Base-by-base conservation (phyloP, 1,284 basidiomycete genomes). In the Takashimella koratensis region DNA sequence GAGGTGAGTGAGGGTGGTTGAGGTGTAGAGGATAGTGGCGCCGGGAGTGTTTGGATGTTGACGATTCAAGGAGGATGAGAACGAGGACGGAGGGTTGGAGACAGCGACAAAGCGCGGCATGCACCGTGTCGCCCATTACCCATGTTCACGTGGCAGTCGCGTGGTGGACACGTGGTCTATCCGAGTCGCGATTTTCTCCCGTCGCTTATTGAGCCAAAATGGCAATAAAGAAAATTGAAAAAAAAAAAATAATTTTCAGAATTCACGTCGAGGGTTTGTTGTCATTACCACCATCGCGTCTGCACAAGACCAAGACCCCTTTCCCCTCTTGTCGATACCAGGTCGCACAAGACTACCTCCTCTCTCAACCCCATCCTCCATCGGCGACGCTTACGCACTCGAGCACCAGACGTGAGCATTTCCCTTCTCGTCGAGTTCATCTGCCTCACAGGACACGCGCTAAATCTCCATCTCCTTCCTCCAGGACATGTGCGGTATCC, bases 401-500 rank as follows among this genome's bases (percentile, higher is more conserved):
- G n/a, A n/a, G n/a, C n/a, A n/a, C n/a, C n/a, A n/a, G n/a, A n/a
- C n/a, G n/a, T n/a, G n/a, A n/a, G n/a, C n/a, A n/a, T n/a, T n/a
- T n/a, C n/a, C n/a, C n/a, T n/a, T n/a, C n/a, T n/a, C n/a, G n/a
- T n/a, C n/a, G n/a, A n/a, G n/a, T n/a, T n/a, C n/a, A n/a, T n/a
- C n/a, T n/a, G n/a, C n/a, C n/a, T n/a, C n/a, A n/a, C n/a, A n/a
- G n/a, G n/a, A n/a, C n/a, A n/a, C n/a, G n/a, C n/a, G n/a, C n/a
- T n/a, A n/a, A n/a, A n/a, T n/a, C n/a, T n/a, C 43, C 11, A 11
- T 13, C 45, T 21, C 42, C 27, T 10, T 45, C 12, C 50, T 22
- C 21, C 21, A 16, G 43, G 21, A n/a, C 68, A 68, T 94, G 90
- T 95, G 90, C 75, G 90, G 90, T 60, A 89, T 94, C 68, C 80